Base-by-base conservation (phyloP, 1,284 basidiomycete species). In the Rhodotorula sp. region DNA sequence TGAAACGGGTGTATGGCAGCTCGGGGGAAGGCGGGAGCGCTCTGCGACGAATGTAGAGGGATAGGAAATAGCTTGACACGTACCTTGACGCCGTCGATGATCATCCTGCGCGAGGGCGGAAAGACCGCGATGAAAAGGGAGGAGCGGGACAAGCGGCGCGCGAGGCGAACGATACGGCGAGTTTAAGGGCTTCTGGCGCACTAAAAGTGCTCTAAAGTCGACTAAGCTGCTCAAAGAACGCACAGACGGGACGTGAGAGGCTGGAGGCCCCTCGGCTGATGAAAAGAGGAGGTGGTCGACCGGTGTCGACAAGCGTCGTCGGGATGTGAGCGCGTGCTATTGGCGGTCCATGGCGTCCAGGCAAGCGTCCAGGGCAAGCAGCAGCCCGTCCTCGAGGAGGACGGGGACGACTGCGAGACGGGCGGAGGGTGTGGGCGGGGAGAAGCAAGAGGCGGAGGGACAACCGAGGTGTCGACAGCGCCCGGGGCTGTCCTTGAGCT, bases 21-120 rank as follows among this genome's bases (percentile, higher is more conserved):
- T 22, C 57, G 27, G 4, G 27, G 15, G 5, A 15, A 15, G 39
- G 8, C 3, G 10, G 27, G 32, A 15, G 7, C 24, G 11, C 11
- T 30, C 39, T 32, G 36, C 19, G 5, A 3, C 6, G 5, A n/a
- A 2, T 30, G 7, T 3, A 3, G 17, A 4, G n/a, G 4, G 19
- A 1, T 6, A 20, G 5, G 27, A n/a, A 34, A 2, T 1, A n/a
- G 27, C 15, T 15, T 8, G 39, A n/a, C 4, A 34, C 56, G 55
- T 24, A 69, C 64, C 63, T 70, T 70, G n/a, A 70, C 59, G 27
- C 68, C 68, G 46, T 70, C 68, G 51, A 70, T 67, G 57, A 66
- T 22, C 68, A 70, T 70, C 30, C 22, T 36, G 47, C 32, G n/a
- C 24, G 34, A 20, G n/a, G 5, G 53, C 27, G 20, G 39, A 20